Evolutionary conservation across 805 yeast genomes (phyloP).

Genomic region (Monosporozyma servazzii): DNA sequence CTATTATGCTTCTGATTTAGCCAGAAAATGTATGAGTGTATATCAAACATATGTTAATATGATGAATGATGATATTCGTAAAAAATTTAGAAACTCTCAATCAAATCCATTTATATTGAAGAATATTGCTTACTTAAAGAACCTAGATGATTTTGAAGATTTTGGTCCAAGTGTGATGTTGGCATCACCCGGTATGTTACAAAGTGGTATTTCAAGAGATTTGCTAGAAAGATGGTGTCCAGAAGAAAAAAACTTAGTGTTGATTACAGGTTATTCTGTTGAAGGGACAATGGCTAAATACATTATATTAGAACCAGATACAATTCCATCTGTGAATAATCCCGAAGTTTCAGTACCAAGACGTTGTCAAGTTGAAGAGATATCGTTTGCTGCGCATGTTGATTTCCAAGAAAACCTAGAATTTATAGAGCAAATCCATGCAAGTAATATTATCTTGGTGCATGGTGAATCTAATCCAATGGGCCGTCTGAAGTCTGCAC

Average conservation of each 20-base stretch:
- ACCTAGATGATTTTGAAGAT: conserved; percentile 79
- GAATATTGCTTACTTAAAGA: conserved; percentile 68
- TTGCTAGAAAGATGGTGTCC: conserved; percentile 96
- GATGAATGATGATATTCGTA: conserved; percentile 89
- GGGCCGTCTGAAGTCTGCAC: conserved; percentile 93
- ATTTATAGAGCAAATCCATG: conserved; percentile 81
- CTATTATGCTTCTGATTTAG: conserved; percentile 86
- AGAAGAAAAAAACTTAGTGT: conserved; percentile 78
- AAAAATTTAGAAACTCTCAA: conserved; percentile 63
- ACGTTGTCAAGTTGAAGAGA: conserved; percentile 78
- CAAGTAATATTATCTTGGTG: conserved; percentile 78
- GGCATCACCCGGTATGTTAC: conserved; percentile 98
- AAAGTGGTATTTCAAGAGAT: conserved; percentile 88
- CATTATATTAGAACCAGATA: conserved; percentile 76
- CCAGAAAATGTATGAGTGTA: conserved; percentile 94
- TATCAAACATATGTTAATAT: conserved; percentile 93
- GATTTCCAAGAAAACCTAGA: conserved; percentile 89
- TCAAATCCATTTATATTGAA: conserved; percentile 88
- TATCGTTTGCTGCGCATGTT: conserved; percentile 99
- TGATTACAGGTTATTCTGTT: conserved; percentile 93
- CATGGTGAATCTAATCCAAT: conserved; percentile 98
- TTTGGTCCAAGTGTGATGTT: conserved; percentile 92
- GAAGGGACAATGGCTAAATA: conserved; percentile 98
- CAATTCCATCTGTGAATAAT: conserved; percentile 75
- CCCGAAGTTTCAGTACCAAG: conserved; percentile 83